Percentiles rank a stretch among this genome's conserved stretches.
phyloP scores from a whole-genome alignment of 2,329 filamentous ascomycete species.

The Ramularia endophylla region DNA sequence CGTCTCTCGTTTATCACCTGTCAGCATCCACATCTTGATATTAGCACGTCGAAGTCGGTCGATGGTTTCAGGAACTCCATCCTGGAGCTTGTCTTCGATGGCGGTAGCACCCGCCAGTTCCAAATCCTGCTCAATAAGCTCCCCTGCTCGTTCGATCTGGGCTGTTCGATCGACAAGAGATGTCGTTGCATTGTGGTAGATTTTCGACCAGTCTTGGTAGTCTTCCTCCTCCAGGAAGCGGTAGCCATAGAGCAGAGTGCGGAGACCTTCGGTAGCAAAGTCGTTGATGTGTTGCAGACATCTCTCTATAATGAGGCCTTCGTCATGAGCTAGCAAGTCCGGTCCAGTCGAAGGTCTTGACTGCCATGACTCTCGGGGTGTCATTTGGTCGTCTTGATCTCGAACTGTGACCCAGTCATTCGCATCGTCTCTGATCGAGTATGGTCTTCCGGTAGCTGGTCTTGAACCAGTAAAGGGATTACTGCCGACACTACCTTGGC shows the following conservation, averaged over 20 bases:
- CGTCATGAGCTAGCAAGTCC: slow-evolving; percentile 56
- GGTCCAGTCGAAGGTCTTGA: slow-evolving; percentile 50
- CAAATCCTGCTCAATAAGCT: slow-evolving; percentile 69
- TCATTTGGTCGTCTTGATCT: too few species aligned
- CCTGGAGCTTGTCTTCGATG: slow-evolving; percentile 86
- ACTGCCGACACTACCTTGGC: too few species aligned
- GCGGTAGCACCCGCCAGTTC: slow-evolving; percentile 79
- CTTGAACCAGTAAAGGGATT: too few species aligned
- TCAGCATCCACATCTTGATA: slow-evolving; percentile 97
- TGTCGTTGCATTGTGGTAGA: slow-evolving; percentile 70
- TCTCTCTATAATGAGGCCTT: slow-evolving; percentile 67
- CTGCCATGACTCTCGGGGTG: too few species aligned
- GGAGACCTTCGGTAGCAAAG: slow-evolving; percentile 77
- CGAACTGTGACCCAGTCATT: too few species aligned
- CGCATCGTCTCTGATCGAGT: too few species aligned
- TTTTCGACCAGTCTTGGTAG: slow-evolving; percentile 67
- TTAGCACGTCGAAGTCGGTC: slow-evolving; percentile 73
- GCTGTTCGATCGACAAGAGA: slow-evolving; percentile 70
- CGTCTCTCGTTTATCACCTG: slow-evolving; percentile 56
- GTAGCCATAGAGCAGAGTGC: slow-evolving; percentile 75
- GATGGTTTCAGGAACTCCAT: slow-evolving; percentile 84
- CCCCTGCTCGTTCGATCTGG: slow-evolving; percentile 70
- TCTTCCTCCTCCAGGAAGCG: slow-evolving; percentile 68
- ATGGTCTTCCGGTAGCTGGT: too few species aligned
- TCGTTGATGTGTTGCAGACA: slow-evolving; percentile 83